A percentile compares a stretch with the other conserved stretches of the same genome.
These are phyloP conservation scores for Phytophthora pistaciae DNA, from an alignment of 352 stramenopile species.

Conservation along the genomic window DNA sequence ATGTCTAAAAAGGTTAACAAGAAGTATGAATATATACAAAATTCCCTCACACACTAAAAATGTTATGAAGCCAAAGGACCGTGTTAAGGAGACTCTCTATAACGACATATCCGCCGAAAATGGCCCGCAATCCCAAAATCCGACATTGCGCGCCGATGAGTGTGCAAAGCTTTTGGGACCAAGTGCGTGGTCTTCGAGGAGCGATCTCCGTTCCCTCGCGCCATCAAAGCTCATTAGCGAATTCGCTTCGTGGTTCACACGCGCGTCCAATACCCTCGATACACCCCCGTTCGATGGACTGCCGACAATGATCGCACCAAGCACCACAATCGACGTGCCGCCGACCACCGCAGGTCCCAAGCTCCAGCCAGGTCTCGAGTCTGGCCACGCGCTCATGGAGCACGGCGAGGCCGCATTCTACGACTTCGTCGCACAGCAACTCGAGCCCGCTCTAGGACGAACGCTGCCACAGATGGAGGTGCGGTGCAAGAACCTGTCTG, in stretches of 20 bases:
- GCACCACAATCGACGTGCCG: not conserved
- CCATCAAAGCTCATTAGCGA: not conserved
- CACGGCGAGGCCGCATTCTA: constrained; percentile 33
- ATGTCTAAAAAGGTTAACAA: not conserved
- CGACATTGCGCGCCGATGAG: not conserved
- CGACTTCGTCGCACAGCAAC: constrained; percentile 24
- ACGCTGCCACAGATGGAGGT: constrained; percentile 45
- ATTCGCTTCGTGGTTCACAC: not conserved
- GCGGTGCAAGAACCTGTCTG: constrained; percentile 41
- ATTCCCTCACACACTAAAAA: not conserved
- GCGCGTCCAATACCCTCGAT: not conserved
- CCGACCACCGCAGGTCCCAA: not conserved
- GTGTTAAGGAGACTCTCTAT: not conserved
- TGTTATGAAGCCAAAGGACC: not conserved
- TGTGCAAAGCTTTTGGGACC: not conserved
- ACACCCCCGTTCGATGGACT: not conserved
- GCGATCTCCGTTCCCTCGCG: not conserved
- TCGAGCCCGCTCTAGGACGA: constrained; percentile 32
- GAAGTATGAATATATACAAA: not conserved
- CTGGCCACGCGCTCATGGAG: constrained; percentile 24
- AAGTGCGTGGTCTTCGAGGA: not conserved
- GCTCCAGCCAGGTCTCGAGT: constrained; percentile 17
- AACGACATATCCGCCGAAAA: not conserved
- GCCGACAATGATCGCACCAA: constrained; percentile 2
- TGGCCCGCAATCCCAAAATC: not conserved